phyloP scores from a whole-genome alignment of 2,329 filamentous ascomycete species.

The Aspergillus luchuensis region DNA sequence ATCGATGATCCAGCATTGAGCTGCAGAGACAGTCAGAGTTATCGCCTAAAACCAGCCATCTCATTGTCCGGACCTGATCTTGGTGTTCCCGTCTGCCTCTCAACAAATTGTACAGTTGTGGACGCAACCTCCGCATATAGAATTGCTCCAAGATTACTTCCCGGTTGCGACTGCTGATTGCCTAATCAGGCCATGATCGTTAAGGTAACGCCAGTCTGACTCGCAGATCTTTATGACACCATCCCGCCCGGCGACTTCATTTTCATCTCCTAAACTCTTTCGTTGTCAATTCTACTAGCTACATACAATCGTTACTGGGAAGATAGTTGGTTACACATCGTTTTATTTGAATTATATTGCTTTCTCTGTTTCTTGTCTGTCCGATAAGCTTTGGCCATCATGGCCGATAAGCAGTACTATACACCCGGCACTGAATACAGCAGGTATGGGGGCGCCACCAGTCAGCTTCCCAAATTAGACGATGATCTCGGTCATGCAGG shows the following conservation, averaged over 20 bases:
- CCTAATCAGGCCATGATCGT: slow-evolving; percentile 20
- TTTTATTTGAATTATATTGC: neutral
- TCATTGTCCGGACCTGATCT: too few relatives aligned
- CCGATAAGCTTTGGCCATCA: neutral
- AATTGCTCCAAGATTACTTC: neutral
- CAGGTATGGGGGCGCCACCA: slow-evolving; percentile 25
- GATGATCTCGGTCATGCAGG: slow-evolving; percentile 22
- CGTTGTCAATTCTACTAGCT: neutral
- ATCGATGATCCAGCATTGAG: too few relatives aligned
- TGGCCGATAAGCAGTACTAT: slow-evolving; percentile 4
- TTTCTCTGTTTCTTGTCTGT: too few relatives aligned
- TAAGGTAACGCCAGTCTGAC: neutral
- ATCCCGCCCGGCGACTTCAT: neutral
- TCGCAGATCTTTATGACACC: slow-evolving; percentile 18
- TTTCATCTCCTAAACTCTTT: neutral
- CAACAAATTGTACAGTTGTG: neutral
- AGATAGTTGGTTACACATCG: too few relatives aligned
- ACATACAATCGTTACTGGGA: neutral
- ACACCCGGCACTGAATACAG: slow-evolving; percentile 22
- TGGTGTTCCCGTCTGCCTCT: neutral
- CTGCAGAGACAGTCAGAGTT: too few relatives aligned
- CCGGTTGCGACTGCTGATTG: slow-evolving; percentile 1
- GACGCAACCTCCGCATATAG: neutral
- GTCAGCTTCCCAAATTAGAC: slow-evolving; percentile 20
- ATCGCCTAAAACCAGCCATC: too few relatives aligned